These are phyloP conservation scores for Barnettozyma salicaria DNA, from an alignment of 805 yeast species.

Conservation along the genomic window DNA sequence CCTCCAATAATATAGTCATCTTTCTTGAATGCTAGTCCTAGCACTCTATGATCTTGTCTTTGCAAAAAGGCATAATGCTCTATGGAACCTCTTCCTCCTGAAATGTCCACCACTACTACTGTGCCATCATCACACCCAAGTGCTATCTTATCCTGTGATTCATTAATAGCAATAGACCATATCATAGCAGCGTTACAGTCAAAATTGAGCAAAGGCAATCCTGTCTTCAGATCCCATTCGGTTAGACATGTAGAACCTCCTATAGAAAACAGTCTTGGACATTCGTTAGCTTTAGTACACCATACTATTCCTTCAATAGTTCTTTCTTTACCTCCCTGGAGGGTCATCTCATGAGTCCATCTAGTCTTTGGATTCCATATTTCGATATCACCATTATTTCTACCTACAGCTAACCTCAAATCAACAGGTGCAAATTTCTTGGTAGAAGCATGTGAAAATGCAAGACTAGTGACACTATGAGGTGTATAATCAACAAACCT, in stretches of 20 bases:
- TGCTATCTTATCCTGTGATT: conserved; percentile 57
- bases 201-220: conserved; percentile 64
- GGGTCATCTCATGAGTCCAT: conserved; percentile 73
- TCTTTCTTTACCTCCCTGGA: conserved; percentile 77
- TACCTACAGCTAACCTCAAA: conserved; percentile 81
- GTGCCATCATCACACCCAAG: conserved; percentile 96
- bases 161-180: conserved; percentile 77
- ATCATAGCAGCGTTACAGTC: conserved; percentile 92
- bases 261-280: conserved; percentile 76
- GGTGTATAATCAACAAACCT: conserved; percentile 87
- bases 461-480: conserved; percentile 73
- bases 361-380: conserved; percentile 83
- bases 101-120: conserved; percentile 75
- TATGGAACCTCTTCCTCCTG: conserved; percentile 79
- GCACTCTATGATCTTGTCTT: conserved; percentile 76
- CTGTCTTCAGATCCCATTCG: conserved; percentile 83
- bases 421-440: conserved; percentile 43
- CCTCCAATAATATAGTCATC: conserved; percentile 76
- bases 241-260: conserved; percentile 91
- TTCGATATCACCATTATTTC: conserved; percentile 92
- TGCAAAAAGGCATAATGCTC: conserved; percentile 74
- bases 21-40: conserved; percentile 71
- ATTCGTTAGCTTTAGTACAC: conserved; percentile 46
- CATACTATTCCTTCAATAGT: conserved; percentile 88
- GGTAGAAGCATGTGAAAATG: conserved; percentile 62